Evolutionary conservation across 2,329 filamentous ascomycete genomes (phyloP).

Genomic region (Fusarium mundagurra): DNA sequence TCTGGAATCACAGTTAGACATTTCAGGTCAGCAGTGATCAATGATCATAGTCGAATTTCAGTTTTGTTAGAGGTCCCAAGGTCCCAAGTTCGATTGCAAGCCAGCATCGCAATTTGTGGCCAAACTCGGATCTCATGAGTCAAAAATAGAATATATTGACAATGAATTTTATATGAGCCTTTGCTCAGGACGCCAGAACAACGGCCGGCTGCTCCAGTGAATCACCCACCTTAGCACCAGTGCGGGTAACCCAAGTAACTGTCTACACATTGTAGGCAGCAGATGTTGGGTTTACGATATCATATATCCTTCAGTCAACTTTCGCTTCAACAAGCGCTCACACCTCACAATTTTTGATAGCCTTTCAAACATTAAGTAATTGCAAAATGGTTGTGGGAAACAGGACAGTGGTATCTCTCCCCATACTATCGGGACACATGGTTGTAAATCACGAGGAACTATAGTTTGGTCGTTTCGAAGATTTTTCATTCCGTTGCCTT

Average conservation of each 20-base stretch:
- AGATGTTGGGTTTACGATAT: neutral
- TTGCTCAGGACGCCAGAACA: neutral
- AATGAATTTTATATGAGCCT: neutral
- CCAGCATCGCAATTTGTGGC: neutral
- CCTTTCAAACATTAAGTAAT: neutral
- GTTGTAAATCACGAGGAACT: slow-evolving; percentile 10
- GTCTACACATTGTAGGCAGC: neutral
- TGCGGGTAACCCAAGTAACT: neutral
- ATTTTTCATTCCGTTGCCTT: slow-evolving; percentile 53
- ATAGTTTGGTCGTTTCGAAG: slow-evolving; percentile 43
- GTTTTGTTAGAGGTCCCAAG: neutral
- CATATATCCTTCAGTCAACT: neutral
- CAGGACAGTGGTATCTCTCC: neutral
- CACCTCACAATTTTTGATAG: neutral
- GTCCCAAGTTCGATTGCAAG: neutral
- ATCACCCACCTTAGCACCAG: neutral
- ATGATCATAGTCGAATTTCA: neutral
- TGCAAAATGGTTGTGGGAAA: neutral
- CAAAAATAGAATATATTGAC: neutral
- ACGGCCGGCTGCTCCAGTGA: neutral
- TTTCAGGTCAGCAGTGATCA: no score
- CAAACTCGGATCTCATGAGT: neutral
- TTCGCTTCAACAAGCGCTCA: neutral
- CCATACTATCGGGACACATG: neutral
- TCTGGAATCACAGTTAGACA: neutral